Evolutionary conservation across 768 basidiomycete species (phyloP).

Genomic region (Hemileccinum rubropunctum): DNA sequence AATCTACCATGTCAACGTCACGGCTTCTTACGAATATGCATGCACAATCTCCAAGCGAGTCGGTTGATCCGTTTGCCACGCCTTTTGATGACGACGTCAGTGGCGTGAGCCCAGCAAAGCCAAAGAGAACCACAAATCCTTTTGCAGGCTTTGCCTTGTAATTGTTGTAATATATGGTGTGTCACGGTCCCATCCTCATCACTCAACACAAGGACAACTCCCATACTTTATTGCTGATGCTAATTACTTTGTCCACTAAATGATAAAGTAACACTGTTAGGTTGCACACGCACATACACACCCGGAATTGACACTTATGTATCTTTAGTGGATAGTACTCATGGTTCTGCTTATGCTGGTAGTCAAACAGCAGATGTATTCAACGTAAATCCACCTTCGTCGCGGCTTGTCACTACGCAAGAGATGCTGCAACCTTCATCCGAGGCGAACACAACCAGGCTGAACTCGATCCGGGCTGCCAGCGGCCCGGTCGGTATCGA

Average conservation of each 20-base stretch:
- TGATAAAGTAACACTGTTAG: constrained; percentile 4
- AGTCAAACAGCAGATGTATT: constrained; percentile 8
- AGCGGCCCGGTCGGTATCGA: no score
- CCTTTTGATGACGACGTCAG: constrained; percentile 75
- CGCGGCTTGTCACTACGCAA: no score
- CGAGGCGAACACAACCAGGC: no score
- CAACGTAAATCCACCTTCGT: no score
- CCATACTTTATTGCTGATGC: constrained; percentile 13
- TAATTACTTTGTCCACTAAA: constrained; percentile 12
- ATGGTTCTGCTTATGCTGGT: constrained; percentile 2
- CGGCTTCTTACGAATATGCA: constrained; percentile 43
- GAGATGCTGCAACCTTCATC: no score
- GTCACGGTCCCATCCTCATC: not conserved
- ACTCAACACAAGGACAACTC: not conserved
- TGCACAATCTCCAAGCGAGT: constrained; percentile 35
- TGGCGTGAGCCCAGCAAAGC: constrained; percentile 27
- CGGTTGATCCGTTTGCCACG: constrained; percentile 61
- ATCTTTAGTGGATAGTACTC: constrained; percentile 22
- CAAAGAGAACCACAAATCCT: constrained; percentile 55
- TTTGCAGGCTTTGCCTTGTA: constrained; percentile 39
- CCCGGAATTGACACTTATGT: constrained; percentile 14
- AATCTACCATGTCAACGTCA: constrained; percentile 38
- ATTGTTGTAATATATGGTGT: not conserved
- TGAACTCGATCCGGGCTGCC: no score
- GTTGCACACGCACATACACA: constrained; percentile 7